Evolutionary conservation across 495 filamentous ascomycete genomes (phyloP).

Genomic region (Neurospora intermedia): DNA sequence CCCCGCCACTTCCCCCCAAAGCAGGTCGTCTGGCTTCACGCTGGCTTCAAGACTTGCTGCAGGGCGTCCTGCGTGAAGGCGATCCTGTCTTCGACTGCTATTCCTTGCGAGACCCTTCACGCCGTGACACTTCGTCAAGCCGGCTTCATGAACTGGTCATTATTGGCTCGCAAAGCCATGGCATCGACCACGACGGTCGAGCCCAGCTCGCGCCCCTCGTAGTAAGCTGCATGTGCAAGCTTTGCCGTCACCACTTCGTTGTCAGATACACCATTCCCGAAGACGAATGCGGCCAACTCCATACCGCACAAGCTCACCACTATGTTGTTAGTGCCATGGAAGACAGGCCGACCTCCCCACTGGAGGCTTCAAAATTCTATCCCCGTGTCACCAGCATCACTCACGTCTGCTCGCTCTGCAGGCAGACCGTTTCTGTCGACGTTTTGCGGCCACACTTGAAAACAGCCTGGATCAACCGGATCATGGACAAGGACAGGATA

Average conservation of each 20-base stretch:
- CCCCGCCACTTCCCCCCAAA: neutral
- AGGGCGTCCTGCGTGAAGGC: conserved; percentile 4
- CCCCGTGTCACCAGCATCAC: conserved; percentile 2
- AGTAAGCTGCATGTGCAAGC: conserved; percentile 18
- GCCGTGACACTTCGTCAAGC: neutral
- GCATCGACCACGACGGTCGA: conserved; percentile 6
- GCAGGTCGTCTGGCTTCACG: conserved; percentile 15
- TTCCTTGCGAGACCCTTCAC: conserved; percentile 8
- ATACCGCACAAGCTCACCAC: neutral
- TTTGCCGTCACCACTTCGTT: conserved; percentile 25
- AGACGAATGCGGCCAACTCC: neutral
- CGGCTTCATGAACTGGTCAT: conserved; percentile 17
- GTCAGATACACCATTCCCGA: conserved; percentile 10
- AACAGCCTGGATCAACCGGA: conserved; percentile 35
- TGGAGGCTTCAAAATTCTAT: conserved; percentile 16
- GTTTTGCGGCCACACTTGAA: conserved; percentile 44
- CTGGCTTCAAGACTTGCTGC: conserved; percentile 16
- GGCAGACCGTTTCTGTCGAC: conserved; percentile 24
- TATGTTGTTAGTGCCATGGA: neutral
- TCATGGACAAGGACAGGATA: conserved; percentile 48
- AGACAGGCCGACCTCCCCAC: neutral
- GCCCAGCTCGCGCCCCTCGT: conserved; percentile 3
- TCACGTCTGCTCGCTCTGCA: conserved; percentile 50
- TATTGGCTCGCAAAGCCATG: conserved; percentile 14
- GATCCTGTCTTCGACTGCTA: conserved; percentile 2